Evolutionary conservation across 2,329 filamentous ascomycete species (phyloP), one percentile per base, ranked within the genome.

Genomic region (Neoscytalidium dimidiatum): DNA sequence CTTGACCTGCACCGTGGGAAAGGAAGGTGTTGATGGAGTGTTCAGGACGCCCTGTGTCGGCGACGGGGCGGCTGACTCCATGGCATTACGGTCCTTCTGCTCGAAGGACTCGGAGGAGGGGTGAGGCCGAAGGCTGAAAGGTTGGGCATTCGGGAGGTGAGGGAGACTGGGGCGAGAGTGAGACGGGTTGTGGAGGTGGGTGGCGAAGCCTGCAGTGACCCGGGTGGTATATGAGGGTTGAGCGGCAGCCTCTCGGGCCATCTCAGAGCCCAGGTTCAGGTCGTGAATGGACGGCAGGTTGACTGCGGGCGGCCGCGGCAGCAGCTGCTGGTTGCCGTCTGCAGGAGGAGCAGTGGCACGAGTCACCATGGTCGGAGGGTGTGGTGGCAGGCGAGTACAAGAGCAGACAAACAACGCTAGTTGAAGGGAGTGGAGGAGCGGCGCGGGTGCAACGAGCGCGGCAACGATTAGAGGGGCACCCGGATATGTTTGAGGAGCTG

Each of bases 381-480:
- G 61, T 63, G 61, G 61, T 63, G 44, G 61, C 35, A 44, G 49
- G 35, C 21, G 48, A 53, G 61, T 41, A 63, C 61, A 63, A 44
- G 44, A 62, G 61, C 28, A 21, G 46, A 44, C 61, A 51, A 51
- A 49, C 58, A 41, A 51, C 44, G 49, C 61, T 63, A 63, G 61
- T 52, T 49, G 46, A 29, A 41, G 61, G 43, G 33, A 46, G 56
- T 33, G 61, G 31, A 53, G 21, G 41, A 60, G 56, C 28, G 38
- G 58, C 46, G 29, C 46, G 58, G 58, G 35, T 53, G 61, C 61
- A 63, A 63, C 38, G 61, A 62, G 46, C 58, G 33, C 31, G 33
- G 28, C 21, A 49, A 62, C 58, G 29, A 62, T 41, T 29, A 62
- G 7, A 46, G 17, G 43, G 52, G 17, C 23, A 31, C 46, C 48